phyloP scores from a whole-genome alignment of 2,329 filamentous ascomycete genomes.

The Pseudonectria buxi region DNA sequence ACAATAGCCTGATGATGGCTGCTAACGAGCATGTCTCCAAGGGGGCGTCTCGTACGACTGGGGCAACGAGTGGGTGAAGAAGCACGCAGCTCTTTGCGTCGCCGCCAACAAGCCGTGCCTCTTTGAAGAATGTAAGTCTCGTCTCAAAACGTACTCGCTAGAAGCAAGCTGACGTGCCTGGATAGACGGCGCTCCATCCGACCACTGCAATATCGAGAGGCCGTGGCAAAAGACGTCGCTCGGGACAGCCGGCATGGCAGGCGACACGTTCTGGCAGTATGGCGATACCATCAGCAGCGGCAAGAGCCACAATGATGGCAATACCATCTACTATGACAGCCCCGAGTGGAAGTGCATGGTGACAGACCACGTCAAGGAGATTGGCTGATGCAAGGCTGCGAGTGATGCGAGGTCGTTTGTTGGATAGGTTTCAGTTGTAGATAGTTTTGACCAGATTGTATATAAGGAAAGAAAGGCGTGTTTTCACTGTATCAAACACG shows the following conservation, averaged over 20 bases:
- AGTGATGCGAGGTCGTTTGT: background rate
- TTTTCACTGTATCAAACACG: no score
- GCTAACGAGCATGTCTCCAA: background rate
- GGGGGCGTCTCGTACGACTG: slow-evolving; percentile 11
- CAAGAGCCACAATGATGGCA: slow-evolving; percentile 35
- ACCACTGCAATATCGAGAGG: slow-evolving; percentile 36
- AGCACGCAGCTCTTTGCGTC: slow-evolving; percentile 22
- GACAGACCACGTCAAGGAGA: slow-evolving; percentile 32
- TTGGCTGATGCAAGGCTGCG: background rate
- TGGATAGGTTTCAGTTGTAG: slow-evolving; percentile 10
- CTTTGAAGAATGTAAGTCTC: slow-evolving; percentile 27
- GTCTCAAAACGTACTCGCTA: no score
- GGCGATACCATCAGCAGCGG: slow-evolving; percentile 36
- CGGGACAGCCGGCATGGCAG: slow-evolving; percentile 25
- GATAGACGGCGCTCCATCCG: slow-evolving; percentile 17
- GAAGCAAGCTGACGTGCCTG: background rate
- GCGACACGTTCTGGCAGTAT: slow-evolving; percentile 35
- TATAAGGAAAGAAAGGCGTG: slow-evolving; percentile 11
- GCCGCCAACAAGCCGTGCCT: slow-evolving; percentile 25
- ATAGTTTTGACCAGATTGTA: slow-evolving; percentile 17
- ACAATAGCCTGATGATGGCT: slow-evolving; percentile 9
- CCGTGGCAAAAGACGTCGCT: slow-evolving; percentile 36
- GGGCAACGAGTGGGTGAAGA: slow-evolving; percentile 13
- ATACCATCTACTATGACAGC: slow-evolving; percentile 38
- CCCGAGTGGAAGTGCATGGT: slow-evolving; percentile 38